phyloP scores from a whole-genome alignment of 441 rosid genomes.

The Erysimum cheiri region DNA sequence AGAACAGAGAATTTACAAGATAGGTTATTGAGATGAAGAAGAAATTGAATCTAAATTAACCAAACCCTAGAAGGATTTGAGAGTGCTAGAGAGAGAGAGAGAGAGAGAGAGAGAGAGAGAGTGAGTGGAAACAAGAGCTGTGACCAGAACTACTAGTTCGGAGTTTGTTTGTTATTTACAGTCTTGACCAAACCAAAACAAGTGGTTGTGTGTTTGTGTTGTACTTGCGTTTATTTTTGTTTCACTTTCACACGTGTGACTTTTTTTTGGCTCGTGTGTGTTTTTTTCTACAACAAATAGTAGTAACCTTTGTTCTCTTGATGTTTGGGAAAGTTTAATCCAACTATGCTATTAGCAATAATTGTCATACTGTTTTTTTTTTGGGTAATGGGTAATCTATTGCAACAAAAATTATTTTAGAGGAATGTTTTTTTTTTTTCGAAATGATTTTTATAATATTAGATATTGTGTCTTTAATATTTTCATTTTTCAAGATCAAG shows the following conservation, averaged over 20 bases:
- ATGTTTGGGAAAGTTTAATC: no score
- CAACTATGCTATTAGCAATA: no score
- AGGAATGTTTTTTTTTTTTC: no score
- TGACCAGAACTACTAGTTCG: slow-evolving; percentile 5
- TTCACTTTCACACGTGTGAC: slow-evolving; percentile 22
- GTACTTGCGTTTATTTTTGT: neutral
- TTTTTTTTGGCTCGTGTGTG: slow-evolving; percentile 16
- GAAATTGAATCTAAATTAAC: slow-evolving; percentile 4
- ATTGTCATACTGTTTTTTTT: no score
- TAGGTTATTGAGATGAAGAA: neutral
- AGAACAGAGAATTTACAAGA: neutral
- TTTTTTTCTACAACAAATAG: no score
- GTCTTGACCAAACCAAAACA: slow-evolving; percentile 23
- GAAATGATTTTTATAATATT: no score
- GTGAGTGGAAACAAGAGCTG: slow-evolving; percentile 31
- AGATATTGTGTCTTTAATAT: no score
- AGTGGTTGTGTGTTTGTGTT: slow-evolving; percentile 34
- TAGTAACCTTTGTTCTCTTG: no score
- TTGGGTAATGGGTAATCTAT: no score
- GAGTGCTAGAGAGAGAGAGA: neutral
- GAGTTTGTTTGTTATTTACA: slow-evolving; percentile 18
- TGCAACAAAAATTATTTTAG: no score
- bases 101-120: slow-evolving; percentile 7
- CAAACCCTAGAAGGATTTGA: slow-evolving; percentile 23
- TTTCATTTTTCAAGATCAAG: no score